Conservation (phyloP, 257 asterid species). For the Cruciata laevipes region DNA sequence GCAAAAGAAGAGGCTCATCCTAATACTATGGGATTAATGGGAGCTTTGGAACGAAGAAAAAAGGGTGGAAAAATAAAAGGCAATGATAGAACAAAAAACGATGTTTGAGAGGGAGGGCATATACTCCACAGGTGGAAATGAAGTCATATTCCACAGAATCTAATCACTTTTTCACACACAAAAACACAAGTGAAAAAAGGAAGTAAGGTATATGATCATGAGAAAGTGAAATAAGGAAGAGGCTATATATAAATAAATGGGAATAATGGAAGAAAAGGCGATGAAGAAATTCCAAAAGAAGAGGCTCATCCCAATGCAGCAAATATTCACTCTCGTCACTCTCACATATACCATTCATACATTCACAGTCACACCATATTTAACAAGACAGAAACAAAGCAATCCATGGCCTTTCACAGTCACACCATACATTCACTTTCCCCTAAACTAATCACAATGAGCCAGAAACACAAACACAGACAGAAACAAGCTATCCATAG, state of each 20-base stretch:
- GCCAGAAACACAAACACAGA: too few species aligned
- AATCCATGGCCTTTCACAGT: too few species aligned
- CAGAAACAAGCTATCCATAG: too few species aligned
- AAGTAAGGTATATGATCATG: neutral
- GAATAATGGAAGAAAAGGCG: constrained; percentile 31
- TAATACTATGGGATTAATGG: constrained; percentile 3
- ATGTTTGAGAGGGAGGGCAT: neutral
- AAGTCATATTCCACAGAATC: constrained; percentile 8
- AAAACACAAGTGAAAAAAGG: neutral
- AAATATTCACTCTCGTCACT: too few species aligned
- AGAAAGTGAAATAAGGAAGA: neutral
- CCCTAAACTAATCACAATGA: too few species aligned
- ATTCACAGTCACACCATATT: too few species aligned
- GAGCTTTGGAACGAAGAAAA: neutral
- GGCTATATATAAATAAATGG: constrained; percentile 5
- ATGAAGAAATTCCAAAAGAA: constrained; percentile 23
- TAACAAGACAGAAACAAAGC: too few species aligned
- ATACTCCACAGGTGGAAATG: constrained; percentile 11
- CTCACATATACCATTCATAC: too few species aligned
- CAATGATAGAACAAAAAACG: neutral
- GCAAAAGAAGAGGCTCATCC: constrained; percentile 98
- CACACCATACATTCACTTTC: too few species aligned
- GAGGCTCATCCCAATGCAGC: too few species aligned
- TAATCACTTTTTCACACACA: neutral
- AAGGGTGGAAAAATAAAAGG: neutral